These are phyloP conservation scores for Wallemia hederae DNA, from an alignment of 1,284 basidiomycete species.

Conservation along the genomic window DNA sequence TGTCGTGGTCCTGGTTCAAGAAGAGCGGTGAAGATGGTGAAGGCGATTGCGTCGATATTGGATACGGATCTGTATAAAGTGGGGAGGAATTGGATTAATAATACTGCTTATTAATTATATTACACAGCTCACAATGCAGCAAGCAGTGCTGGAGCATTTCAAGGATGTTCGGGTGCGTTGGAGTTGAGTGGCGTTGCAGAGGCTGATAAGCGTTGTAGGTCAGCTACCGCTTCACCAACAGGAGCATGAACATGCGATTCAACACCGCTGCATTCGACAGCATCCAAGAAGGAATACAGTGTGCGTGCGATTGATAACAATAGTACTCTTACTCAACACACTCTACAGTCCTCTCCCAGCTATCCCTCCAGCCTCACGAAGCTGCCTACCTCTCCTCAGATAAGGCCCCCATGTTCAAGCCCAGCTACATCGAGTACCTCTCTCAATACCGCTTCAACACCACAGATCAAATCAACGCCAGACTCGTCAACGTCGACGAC, in stretches of 20 bases:
- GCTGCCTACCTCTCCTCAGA: background rate
- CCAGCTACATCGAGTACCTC: constrained; percentile 52
- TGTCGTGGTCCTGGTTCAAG: background rate
- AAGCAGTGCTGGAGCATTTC: constrained; percentile 60
- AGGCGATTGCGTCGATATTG: constrained; percentile 29
- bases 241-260: constrained; percentile 40
- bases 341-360: constrained; percentile 29
- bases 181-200: background rate
- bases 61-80: constrained; percentile 96
- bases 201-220: constrained; percentile 10
- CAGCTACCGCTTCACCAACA: constrained; percentile 62
- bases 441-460: constrained; percentile 41
- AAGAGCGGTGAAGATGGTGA: background rate
- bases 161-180: constrained; percentile 25
- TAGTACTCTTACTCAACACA: background rate
- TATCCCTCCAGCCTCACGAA: constrained; percentile 35
- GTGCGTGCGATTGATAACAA: constrained; percentile 22
- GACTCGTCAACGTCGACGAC: constrained; percentile 22
- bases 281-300: constrained; percentile 31
- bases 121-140: constrained; percentile 80
- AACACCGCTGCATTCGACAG: constrained; percentile 34
- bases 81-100: background rate
- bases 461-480: constrained; percentile 35
- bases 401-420: constrained; percentile 28
- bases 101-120: background rate